Conservation (phyloP, 345 rosid genomes). For the Clausena lansium region DNA sequence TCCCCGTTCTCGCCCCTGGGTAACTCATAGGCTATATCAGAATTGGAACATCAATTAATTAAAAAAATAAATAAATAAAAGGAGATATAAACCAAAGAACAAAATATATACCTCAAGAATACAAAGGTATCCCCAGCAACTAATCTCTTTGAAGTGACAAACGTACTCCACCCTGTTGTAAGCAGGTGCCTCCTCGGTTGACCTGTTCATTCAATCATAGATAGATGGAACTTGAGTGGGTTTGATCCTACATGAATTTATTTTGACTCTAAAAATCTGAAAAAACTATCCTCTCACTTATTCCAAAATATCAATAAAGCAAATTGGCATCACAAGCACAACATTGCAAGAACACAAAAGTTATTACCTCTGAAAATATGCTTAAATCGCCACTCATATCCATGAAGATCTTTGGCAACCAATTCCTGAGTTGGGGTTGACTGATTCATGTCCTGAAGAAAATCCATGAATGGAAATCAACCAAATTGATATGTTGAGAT, state of each 20-base stretch:
- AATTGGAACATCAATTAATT: neutral
- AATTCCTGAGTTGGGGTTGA: conserved; percentile 89
- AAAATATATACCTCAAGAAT: conserved; percentile 60
- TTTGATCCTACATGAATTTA: neutral
- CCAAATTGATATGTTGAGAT: neutral
- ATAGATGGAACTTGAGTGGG: conserved; percentile 1
- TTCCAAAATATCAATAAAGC: neutral
- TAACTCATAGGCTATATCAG: neutral
- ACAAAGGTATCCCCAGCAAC: conserved; percentile 90
- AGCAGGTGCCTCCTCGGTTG: conserved; percentile 93
- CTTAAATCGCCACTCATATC: conserved; percentile 90
- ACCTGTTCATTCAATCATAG: conserved; percentile 45
- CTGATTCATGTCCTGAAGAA: conserved; percentile 80
- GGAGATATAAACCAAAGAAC: neutral
- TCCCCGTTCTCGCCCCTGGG: conserved; percentile 71
- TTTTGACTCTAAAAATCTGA: neutral
- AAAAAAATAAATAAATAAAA: neutral
- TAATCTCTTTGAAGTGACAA: conserved; percentile 84
- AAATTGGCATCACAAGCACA: neutral
- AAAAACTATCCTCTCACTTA: neutral
- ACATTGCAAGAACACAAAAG: neutral
- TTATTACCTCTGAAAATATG: conserved; percentile 84
- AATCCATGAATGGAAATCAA: conserved; percentile 11
- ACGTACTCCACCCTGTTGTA: conserved; percentile 96
- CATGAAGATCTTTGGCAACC: conserved; percentile 89